Evolutionary conservation across 2,329 filamentous ascomycete genomes (phyloP).

Genomic region (Metarhizium rileyi): DNA sequence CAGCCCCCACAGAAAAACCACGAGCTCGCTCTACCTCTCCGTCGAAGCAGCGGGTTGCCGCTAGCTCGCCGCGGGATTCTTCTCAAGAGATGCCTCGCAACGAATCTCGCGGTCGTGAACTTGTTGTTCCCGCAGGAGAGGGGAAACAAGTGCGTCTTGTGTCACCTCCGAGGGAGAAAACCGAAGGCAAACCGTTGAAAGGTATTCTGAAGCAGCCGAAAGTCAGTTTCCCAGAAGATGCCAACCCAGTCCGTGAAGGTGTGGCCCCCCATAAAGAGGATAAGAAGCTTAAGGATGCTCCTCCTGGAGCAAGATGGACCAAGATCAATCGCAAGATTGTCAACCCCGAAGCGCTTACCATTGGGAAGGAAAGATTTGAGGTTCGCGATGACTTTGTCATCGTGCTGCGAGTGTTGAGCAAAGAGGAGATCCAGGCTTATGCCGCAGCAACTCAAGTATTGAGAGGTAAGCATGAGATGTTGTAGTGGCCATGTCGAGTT

Average conservation of each 20-base stretch:
- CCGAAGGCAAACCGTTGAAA: constrained; percentile 61
- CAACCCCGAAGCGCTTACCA: constrained; percentile 76
- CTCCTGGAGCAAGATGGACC: constrained; percentile 77
- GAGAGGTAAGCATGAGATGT: constrained; percentile 48
- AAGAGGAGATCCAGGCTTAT: constrained; percentile 83
- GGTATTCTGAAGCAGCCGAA: constrained; percentile 81
- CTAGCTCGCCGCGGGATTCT: constrained; percentile 7
- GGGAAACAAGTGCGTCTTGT: constrained; percentile 56
- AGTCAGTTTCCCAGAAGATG: constrained; percentile 76
- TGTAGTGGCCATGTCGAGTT: neutral
- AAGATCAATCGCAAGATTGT: constrained; percentile 84
- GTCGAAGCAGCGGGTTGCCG: constrained; percentile 8
- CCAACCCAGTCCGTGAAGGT: constrained; percentile 74
- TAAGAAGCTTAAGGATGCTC: constrained; percentile 60
- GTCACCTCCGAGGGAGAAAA: constrained; percentile 55
- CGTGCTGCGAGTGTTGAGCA: constrained; percentile 75
- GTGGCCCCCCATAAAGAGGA: constrained; percentile 91
- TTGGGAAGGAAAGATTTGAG: constrained; percentile 85
- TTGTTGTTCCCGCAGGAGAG: constrained; percentile 21
- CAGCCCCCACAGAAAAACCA: constrained; percentile 2
- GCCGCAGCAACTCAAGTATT: constrained; percentile 73
- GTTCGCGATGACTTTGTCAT: constrained; percentile 91
- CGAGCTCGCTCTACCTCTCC: constrained; percentile 12
- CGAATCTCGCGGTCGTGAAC: constrained; percentile 33
- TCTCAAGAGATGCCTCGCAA: constrained; percentile 10